Base-by-base conservation (phyloP, 139 green algal genomes). In the Tetradesmus obliquus region DNA sequence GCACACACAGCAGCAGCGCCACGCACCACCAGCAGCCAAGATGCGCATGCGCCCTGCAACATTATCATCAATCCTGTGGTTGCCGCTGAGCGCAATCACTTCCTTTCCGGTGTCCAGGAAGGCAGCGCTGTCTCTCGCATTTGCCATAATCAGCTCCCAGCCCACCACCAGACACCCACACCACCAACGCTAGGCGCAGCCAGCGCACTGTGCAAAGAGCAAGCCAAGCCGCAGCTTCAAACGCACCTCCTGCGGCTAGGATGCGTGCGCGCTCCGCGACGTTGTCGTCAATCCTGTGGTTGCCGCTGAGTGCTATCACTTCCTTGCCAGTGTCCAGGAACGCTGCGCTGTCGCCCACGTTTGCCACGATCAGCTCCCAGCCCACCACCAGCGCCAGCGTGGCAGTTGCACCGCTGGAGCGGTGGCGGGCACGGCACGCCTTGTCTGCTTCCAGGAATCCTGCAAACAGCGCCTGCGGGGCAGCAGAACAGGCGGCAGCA, bases 311-410 rank as follows among this genome's bases (percentile, higher is more conserved):
- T 5, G 45, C 72, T 7, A 93, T 84, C 22, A 99, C 96, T 91
- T 98, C 95, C n/a, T 88, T 84, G 1, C 97, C 97, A 1, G 94
- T 97, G 92, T 99, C 97, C 32, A 99, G 93, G 54, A 96, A 95
- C 0, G 97, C 97, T 5, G 95, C 93, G 13, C 94, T 97, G 96
- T 99, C 98, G 0, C 98, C 98, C 58, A 99, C 95, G 85, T 95
- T 97, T 22, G 96, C 98, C 10, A 97, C 93, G 9, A 97, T 96
- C 54, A 99, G 84, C 92, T 97, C 90, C 96, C 97, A 98, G 58
- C 96, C 97, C 90, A 90, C 90, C 62, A 94, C 55, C 15, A 97
- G 66, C 1, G 95, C 97, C 82, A 98, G 88, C 9, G 97, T 99
- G 80, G 97, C 97, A 9, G 97, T 99, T 13, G 95, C 97, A 20